phyloP scores from a whole-genome alignment of 2,329 filamentous ascomycete genomes.

The Nemania sp. region DNA sequence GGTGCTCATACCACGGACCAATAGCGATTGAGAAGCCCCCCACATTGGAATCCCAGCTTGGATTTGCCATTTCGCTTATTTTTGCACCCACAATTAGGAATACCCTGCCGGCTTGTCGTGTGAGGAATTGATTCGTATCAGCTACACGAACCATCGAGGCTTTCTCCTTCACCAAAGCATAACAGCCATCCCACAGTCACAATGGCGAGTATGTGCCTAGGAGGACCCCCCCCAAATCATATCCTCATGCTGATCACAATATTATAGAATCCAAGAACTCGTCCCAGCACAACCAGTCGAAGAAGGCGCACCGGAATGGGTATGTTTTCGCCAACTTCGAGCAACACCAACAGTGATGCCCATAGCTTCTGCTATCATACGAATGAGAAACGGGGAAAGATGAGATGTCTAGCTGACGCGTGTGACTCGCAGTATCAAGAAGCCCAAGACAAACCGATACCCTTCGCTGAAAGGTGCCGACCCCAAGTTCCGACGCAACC shows the following conservation, averaged over 20 bases:
- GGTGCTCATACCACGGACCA: background rate
- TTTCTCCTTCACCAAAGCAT: conserved; percentile 31
- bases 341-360: background rate
- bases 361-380: background rate
- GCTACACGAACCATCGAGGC: conserved; percentile 30
- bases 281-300: conserved; percentile 97
- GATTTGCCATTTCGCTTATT: conserved; percentile 39
- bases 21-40: background rate
- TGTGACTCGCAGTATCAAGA: conserved; percentile 81
- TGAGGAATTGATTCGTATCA: conserved; percentile 32
- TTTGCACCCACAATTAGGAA: conserved; percentile 42
- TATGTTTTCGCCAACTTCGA: conserved; percentile 54
- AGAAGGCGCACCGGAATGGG: conserved; percentile 99
- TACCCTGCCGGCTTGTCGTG: conserved; percentile 28
- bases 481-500: conserved; percentile 99
- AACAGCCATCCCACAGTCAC: conserved; percentile 48
- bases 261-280: conserved; percentile 97
- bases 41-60: background rate
- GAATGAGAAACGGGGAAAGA: background rate
- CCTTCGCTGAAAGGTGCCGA: conserved; percentile 98
- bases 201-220: conserved; percentile 69
- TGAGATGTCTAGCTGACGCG: conserved; percentile 21
- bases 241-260: conserved; percentile 35
- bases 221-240: background rate
- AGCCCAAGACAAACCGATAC: conserved; percentile 99